Base-by-base conservation (phyloP, 768 basidiomycete species). In the Cystofilobasidium capitatum region DNA sequence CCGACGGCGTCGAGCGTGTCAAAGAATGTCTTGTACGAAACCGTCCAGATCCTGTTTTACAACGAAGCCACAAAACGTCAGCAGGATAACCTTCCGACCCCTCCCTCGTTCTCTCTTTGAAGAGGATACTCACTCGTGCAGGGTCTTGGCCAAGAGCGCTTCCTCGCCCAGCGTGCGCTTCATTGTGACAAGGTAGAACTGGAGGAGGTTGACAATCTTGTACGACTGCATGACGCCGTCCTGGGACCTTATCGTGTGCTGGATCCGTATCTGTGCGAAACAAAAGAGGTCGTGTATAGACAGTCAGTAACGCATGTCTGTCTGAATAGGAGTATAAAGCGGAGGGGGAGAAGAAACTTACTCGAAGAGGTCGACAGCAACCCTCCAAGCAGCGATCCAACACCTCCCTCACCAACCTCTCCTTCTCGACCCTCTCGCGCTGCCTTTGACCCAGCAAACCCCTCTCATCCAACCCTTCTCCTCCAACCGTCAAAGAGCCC, bases 151-250 rank as follows among this genome's bases (percentile, higher is more conserved):
- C 63, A 98, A 79, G 54, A 88, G 67, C 1, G 93, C 89, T 3
- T 87, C 80, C n/a, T 83, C 81, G 0, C 96, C 96, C 49, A 97
- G 86, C 1, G 93, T 97, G 58, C 90, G 82, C 59, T 84, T 82
- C 91, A 99, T 96, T 6, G 92, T 97, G 37, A 91, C 77, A 74
- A 86, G 79, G 76, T 98, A 99, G 75, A 98, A 99, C 71, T 94
- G 90, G 12, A 99, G 78, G n/a, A 98, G 80, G 72, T 94, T 97
- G 57, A 91, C 87, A 61, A 98, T 86, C 76, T 90, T 92, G 79
- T 91, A 99, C 0, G 88, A 85, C 54, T 87, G 84, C 67, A 98
- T 91, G 68, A 88, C 86, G 71, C 89, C 92, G 77, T 97, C 94
- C 75, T 99, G 94, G 0, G 88, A 89, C 49, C 88, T 84, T 37